Base-by-base conservation (phyloP, 352 stramenopile species). In the Sclerospora graminicola region DNA sequence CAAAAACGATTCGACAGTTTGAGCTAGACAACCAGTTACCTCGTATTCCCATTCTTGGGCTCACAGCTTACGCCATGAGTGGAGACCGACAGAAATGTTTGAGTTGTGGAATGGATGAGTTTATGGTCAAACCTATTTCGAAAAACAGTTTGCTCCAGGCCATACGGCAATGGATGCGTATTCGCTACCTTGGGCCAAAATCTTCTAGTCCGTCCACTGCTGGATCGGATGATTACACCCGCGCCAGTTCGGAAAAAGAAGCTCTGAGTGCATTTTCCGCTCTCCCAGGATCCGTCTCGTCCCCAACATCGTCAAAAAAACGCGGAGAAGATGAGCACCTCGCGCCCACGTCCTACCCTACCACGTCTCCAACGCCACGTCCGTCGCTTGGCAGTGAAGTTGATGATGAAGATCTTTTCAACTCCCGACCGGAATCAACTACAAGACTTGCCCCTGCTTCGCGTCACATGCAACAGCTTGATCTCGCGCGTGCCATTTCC, bases 51-150 rank as follows among this genome's bases (percentile, higher is more conserved):
- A 58, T 86, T 40, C 57, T 86, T 2, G 74, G 71, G 3, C 24
- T 86, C 10, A 86, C 74, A 24, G 74, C 74, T 8, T 84, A 84
- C 33, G 74, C 74, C 4, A 86, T 86, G 74, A 83, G 66, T 45
- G 74, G 70, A 20, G 74, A 86, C 42, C 62, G 74, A n/a, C 66
- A 86, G 36, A 86, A 86, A 45, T 86, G 74, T 14, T 41, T 86
- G 24, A 60, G 61, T 13, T 58, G 63, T 27, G 74, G 74, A 11
- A 86, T 86, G 74, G 72, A 86, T 41, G 74, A 86, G 48, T 86
- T 86, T 45, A 82, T 86, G 60, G 74, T 84, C 5, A 86, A 86
- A 28, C 74, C 74, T 11, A 86, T 86, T 44, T 79, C 73, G 21
- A 85, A 85, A 40, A 58, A 58, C 23, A 79, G 61, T 33, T 54